Evolutionary conservation across 2,329 filamentous ascomycete species (phyloP), one percentile per base, ranked within the genome.

Genomic region (Thelonectria discophora): DNA sequence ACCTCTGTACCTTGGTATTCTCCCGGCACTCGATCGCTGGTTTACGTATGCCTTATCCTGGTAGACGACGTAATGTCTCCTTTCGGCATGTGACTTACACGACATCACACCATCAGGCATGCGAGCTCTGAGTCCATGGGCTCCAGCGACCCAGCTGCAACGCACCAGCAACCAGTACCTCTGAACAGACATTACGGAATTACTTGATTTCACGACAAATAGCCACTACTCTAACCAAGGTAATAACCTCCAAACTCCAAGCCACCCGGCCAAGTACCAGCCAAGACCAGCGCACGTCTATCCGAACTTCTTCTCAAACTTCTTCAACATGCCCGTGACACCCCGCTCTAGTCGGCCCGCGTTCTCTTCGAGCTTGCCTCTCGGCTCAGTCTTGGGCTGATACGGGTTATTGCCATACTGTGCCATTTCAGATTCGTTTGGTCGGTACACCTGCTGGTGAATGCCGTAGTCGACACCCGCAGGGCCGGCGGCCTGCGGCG

Each of bases 231-330:
- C 17, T 20, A 43, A 42, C 27, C n/a, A 10, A 10, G 48, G 21
- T n/a, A 27, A 39, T 17, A 46, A 40, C 15, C 42, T 55, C 30
- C 58, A 55, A 45, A 42, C 32, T 55, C 32, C 47, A 39, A 32
- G 30, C 27, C 21, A 45, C 42, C 21, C 52, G 9, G 18, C 17
- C 42, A 21, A 24, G 20, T 13, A 20, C 42, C 52, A 21, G 27
- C 42, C 42, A 55, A 13, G 40, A 39, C 42, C 39, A 9, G 30
- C 17, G 51, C 39, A 46, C 51, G 21, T 8, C 37, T 69, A 87
- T 0, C 82, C 83, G 77, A 90, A 88, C 73, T 87, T 90, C 86
- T 91, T 92, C 79, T 93, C 90, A 76, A 93, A 84, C 78, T 89
- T 92, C 83, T 90, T 92, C 66, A 93, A 76, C 81, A 93, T 89